Conservation (phyloP, 2,329 filamentous ascomycete genomes). For the Madurella mycetomatis region DNA sequence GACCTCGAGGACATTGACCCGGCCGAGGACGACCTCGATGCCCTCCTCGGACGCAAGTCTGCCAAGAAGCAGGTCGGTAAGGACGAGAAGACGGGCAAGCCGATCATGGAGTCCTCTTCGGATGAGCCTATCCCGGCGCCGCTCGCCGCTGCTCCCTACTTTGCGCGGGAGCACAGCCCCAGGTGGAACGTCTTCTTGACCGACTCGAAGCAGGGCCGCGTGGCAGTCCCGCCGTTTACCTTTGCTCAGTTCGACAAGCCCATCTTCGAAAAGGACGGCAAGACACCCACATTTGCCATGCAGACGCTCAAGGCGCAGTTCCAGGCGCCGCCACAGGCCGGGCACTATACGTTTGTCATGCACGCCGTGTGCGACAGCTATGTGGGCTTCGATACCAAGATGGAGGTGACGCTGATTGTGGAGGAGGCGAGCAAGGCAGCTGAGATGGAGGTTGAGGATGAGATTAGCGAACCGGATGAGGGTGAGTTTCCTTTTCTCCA, state of each 20-base stretch:
- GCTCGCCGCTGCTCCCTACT: slow-evolving; percentile 86
- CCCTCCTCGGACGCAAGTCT: slow-evolving; percentile 72
- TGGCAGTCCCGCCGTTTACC: slow-evolving; percentile 94
- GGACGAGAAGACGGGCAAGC: slow-evolving; percentile 51
- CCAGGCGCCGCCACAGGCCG: slow-evolving; percentile 84
- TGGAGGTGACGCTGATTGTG: slow-evolving; percentile 83
- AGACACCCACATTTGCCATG: slow-evolving; percentile 81
- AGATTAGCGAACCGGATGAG: slow-evolving; percentile 97
- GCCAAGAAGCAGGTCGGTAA: slow-evolving; percentile 61
- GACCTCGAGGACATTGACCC: slow-evolving; percentile 91
- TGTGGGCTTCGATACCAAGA: slow-evolving; percentile 86
- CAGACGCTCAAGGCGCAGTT: slow-evolving; percentile 98
- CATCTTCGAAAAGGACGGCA: slow-evolving; percentile 72
- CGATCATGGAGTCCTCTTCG: slow-evolving; percentile 44
- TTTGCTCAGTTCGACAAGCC: slow-evolving; percentile 90
- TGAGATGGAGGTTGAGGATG: slow-evolving; percentile 77
- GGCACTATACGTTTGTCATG: slow-evolving; percentile 92
- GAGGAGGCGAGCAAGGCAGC: slow-evolving; percentile 84
- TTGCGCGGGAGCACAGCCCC: slow-evolving; percentile 81
- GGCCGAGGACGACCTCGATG: slow-evolving; percentile 86
- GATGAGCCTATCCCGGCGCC: slow-evolving; percentile 70
- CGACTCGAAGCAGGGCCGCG: slow-evolving; percentile 90
- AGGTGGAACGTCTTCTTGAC: slow-evolving; percentile 93
- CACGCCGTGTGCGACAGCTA: slow-evolving; percentile 94
- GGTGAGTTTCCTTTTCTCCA: slow-evolving; percentile 57